phyloP scores from a whole-genome alignment of 176 grass and related monocot species.

The Tuctoria greenei region DNA sequence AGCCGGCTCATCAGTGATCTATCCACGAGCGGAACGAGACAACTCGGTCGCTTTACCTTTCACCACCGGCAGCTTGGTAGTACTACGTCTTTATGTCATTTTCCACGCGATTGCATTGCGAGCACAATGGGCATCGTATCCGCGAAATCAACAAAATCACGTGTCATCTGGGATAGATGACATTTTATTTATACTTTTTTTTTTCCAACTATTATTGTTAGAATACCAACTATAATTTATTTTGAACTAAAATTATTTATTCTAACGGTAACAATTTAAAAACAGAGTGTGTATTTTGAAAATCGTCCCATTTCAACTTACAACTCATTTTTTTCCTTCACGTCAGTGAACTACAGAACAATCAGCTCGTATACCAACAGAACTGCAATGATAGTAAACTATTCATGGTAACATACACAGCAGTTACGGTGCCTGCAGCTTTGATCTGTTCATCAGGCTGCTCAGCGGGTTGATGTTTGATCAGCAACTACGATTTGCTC shows the following conservation, averaged over 20 bases:
- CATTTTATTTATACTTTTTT: neutral
- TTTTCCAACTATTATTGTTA: no score
- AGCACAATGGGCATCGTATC: neutral
- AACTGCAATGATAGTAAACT: neutral
- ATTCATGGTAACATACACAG: neutral
- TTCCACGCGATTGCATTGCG: neutral
- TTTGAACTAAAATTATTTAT: no score
- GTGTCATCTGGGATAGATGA: neutral
- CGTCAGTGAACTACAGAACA: neutral
- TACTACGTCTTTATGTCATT: constrained; percentile 21
- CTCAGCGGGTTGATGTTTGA: neutral
- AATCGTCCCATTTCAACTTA: neutral
- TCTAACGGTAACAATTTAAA: no score
- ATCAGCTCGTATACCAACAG: neutral
- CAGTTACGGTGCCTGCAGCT: neutral
- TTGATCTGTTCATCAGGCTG: neutral
- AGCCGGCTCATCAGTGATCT: neutral
- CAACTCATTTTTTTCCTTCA: neutral
- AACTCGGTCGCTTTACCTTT: neutral
- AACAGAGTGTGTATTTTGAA: no score
- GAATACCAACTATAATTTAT: no score
- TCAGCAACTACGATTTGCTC: neutral
- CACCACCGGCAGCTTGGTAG: neutral
- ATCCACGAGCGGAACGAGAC: neutral
- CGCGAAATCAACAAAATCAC: neutral